Percentiles rank a stretch among this genome's conserved stretches.
These are phyloP conservation scores for Magnaporthiopsis rhizophila DNA, from an alignment of 2,329 filamentous ascomycete species.

Conservation along the genomic window DNA sequence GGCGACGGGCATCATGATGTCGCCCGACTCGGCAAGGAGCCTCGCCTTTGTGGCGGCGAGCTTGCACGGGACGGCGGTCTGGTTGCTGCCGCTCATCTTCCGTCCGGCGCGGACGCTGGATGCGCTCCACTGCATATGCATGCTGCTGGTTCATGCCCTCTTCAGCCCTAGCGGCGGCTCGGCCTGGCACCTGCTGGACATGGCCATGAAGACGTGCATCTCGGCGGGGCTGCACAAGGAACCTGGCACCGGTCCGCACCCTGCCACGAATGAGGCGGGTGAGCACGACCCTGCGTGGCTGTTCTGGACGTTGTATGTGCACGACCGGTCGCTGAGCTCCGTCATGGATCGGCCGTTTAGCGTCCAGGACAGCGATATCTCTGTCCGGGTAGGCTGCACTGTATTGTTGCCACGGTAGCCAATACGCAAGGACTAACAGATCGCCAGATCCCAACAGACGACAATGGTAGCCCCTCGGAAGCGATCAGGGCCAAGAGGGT, in stretches of 20 bases:
- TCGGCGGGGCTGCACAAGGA: slow-evolving; percentile 20
- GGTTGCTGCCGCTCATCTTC: slow-evolving; percentile 6
- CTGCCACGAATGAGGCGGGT: not conserved
- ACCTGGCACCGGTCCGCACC: slow-evolving; percentile 5
- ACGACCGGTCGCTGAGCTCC: slow-evolving; percentile 1
- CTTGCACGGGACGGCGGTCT: slow-evolving; percentile 8
- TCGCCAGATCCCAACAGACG: not conserved
- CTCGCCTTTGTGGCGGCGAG: slow-evolving; percentile 1
- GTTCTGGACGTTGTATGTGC: slow-evolving; percentile 10
- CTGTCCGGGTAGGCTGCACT: not conserved
- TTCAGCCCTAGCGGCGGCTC: slow-evolving; percentile 18
- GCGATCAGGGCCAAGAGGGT: slow-evolving; percentile 3
- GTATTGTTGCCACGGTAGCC: too few relatives aligned
- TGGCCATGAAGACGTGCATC: slow-evolving; percentile 23
- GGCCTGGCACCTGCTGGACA: slow-evolving; percentile 21
- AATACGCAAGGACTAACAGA: too few relatives aligned
- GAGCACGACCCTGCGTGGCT: slow-evolving; percentile 2
- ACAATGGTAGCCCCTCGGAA: not conserved
- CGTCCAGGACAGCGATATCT: not conserved
- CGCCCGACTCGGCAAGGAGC: not conserved
- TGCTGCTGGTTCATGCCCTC: slow-evolving; percentile 18
- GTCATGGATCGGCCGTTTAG: slow-evolving; percentile 8
- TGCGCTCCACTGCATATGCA: slow-evolving; percentile 9
- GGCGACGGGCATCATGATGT: not conserved
- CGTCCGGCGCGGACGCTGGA: not conserved